A percentile compares a stretch with the other conserved stretches of the same genome.
Conservation (phyloP, 169 alveolate species). For the Cryptosporidium meleagridis region DNA sequence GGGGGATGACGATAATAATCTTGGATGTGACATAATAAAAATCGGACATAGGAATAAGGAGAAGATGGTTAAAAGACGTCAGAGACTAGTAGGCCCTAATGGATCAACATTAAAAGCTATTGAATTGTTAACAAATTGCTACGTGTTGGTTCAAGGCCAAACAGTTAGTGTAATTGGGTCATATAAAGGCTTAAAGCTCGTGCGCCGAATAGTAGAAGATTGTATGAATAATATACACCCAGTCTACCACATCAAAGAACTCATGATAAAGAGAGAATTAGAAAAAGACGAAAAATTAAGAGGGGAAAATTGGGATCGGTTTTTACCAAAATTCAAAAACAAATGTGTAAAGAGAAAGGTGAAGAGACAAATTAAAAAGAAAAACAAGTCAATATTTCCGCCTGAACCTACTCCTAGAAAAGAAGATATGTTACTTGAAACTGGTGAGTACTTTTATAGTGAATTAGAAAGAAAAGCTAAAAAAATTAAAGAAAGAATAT, state of each 20-base stretch:
- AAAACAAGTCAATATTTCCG: conserved; percentile 91
- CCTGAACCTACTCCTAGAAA: conserved; percentile 96
- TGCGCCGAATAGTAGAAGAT: conserved; percentile 95
- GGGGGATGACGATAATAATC: conserved; percentile 75
- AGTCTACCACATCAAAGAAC: conserved; percentile 97
- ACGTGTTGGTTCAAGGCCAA: conserved; percentile 97
- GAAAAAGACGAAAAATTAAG: conserved; percentile 93
- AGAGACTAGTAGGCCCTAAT: conserved; percentile 98
- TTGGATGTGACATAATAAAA: conserved; percentile 94
- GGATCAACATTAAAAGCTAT: conserved; percentile 98
- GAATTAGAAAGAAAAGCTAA: conserved; percentile 80
- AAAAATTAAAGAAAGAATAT: conserved; percentile 37
- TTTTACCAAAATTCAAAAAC: conserved; percentile 98
- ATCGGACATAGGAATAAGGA: conserved; percentile 97
- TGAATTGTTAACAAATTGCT: conserved; percentile 98
- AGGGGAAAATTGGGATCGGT: conserved; percentile 96
- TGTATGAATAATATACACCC: conserved; percentile 99
- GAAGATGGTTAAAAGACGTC: conserved; percentile 97
- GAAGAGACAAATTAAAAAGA: conserved; percentile 86
- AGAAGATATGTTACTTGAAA: conserved; percentile 95
- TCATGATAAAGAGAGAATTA: conserved; percentile 98
- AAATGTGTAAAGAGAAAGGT: conserved; percentile 90
- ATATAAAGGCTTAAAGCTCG: conserved; percentile 93
- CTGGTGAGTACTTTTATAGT: conserved; percentile 96
- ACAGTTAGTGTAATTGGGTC: conserved; percentile 98